Percentiles rank a stretch among this genome's conserved stretches.
These are phyloP conservation scores for Eucalyptus sp. DNA, from an alignment of 345 rosid genomes.

Conservation along the genomic window DNA sequence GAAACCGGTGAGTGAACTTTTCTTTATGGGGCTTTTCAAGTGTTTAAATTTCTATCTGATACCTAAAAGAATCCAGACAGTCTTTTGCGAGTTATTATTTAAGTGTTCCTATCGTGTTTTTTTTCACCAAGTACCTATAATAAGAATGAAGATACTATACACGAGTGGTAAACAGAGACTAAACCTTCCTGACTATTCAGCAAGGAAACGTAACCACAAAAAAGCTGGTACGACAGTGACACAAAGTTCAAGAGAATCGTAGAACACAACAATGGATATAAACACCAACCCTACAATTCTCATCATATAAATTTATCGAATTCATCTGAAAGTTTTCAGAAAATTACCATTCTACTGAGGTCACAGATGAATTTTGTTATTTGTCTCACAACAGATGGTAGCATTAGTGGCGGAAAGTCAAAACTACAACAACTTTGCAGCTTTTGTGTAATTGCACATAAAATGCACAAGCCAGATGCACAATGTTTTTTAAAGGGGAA, in stretches of 20 bases:
- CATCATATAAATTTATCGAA: not conserved
- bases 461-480: not conserved
- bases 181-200: not conserved
- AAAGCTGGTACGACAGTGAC: not conserved
- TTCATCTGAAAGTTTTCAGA: not conserved
- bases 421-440: not conserved
- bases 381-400: not conserved
- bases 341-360: not conserved
- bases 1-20: not conserved
- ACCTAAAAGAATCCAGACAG: not conserved
- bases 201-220: not conserved
- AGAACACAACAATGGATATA: not conserved
- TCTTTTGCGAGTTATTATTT: not conserved
- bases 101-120: not conserved
- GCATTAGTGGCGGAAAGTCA: not conserved
- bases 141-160: not conserved
- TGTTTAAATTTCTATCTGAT: not conserved
- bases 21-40: not conserved
- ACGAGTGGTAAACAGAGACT: not conserved
- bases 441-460: not conserved
- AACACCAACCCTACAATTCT: not conserved
- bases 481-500: slow-evolving; percentile 9
- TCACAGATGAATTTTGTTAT: not conserved
- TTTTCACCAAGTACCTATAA: not conserved
- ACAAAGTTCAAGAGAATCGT: not conserved